Conservation (phyloP, 2,329 filamentous ascomycete species). For the Diaporthe sp. region DNA sequence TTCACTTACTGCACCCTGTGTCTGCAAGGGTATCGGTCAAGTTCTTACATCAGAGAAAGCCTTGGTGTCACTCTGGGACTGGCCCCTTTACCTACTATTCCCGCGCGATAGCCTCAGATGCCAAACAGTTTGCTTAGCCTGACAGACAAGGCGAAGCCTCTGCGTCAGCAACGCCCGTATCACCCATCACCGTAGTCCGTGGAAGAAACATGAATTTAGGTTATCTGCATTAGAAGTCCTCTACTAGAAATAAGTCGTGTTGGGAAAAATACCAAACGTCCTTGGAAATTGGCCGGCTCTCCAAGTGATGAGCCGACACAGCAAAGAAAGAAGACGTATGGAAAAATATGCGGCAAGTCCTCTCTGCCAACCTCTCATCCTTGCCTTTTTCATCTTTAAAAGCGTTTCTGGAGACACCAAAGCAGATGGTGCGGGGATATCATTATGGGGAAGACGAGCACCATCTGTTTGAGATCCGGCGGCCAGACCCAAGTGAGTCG, state of each 20-base stretch:
- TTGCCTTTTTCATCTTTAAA: slow-evolving; percentile 41
- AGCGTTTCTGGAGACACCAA: slow-evolving; percentile 42
- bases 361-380: slow-evolving; percentile 34
- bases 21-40: background rate
- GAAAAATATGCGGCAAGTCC: slow-evolving; percentile 42
- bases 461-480: slow-evolving; percentile 31
- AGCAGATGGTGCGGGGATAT: slow-evolving; percentile 40
- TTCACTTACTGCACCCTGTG: background rate
- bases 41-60: background rate
- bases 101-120: background rate
- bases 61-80: background rate
- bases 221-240: slow-evolving; percentile 76
- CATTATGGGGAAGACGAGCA: slow-evolving; percentile 40
- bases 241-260: slow-evolving; percentile 61
- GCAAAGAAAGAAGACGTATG: slow-evolving; percentile 47
- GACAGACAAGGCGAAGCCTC: background rate
- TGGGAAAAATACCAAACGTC: slow-evolving; percentile 56
- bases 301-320: slow-evolving; percentile 40
- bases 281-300: slow-evolving; percentile 37
- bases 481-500: slow-evolving; percentile 31
- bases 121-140: background rate
- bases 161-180: background rate
- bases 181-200: background rate
- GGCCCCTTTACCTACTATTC: background rate
- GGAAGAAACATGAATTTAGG: slow-evolving; percentile 56